Base-by-base conservation (phyloP, 1,284 basidiomycete genomes). In the Wolfiporia cocos region DNA sequence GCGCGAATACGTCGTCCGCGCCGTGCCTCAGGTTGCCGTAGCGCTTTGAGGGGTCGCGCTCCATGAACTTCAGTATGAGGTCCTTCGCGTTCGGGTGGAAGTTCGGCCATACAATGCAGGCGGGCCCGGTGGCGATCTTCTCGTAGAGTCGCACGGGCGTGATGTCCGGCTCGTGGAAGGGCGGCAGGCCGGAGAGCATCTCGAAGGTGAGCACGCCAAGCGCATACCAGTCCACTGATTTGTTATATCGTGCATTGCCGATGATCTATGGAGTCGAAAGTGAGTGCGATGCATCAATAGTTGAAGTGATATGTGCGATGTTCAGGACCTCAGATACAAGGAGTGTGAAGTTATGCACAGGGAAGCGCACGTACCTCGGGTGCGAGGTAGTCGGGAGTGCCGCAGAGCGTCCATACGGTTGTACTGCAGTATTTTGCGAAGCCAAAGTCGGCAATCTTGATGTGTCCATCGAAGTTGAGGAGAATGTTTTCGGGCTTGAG, bases 201-300 rank as follows among this genome's bases (percentile, higher is more conserved):
- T 99, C 95, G 64, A 92, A 99, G 40, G 97, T 83, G 61, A 99
- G 76, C 21, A 99, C 92, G 37, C 95, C 95, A 24, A 99, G 78
- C 0, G 96, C 94, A 64, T 98, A 99, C 95, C 95, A 99, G 60
- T 99, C 96, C 1, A 99, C 95, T 53, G 82, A 87, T 66, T 97
- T 97, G 71, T 96, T 97, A 69, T 99, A 98, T 3, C 93, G 85
- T 51, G 89, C 86, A 51, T 91, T 88, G 46, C 83, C 81, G 42
- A 98, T 86, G 49, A 94, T 80, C 81, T 85, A 45, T 1, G 20
- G 12, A 18, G 34, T 22, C 28, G 17, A 12, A 41, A 34, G 34
- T 42, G 33, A 41, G 17, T 34, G 40, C n/a, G n/a, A n/a, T n/a
- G n/a, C n/a, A n/a, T n/a, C n/a, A n/a, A n/a, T n/a, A n/a, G n/a